These are phyloP conservation scores for Penicillium sp. DNA, from an alignment of 2,329 filamentous ascomycete species.

Conservation along the genomic window DNA sequence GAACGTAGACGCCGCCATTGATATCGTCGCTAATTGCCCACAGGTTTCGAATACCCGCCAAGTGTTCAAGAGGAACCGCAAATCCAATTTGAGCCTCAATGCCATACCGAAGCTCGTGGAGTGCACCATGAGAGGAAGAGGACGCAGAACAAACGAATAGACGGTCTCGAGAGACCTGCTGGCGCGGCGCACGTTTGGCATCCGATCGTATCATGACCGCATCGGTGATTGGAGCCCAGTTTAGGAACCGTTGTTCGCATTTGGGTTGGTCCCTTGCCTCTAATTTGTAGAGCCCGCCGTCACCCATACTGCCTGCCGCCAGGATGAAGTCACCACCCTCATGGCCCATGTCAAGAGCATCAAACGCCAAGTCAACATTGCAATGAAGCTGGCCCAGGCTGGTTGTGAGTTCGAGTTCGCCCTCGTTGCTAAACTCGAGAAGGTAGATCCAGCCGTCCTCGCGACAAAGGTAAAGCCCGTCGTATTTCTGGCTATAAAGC, in stretches of 20 bases:
- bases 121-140: conserved; percentile 56
- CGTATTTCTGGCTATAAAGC: conserved; percentile 61
- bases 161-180: conserved; percentile 48
- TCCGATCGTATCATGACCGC: conserved; percentile 32
- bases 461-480: conserved; percentile 80
- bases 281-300: conserved; percentile 73
- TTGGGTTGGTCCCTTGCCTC: conserved; percentile 55
- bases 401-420: conserved; percentile 55
- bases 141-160: conserved; percentile 68
- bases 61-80: conserved; percentile 40
- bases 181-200: conserved; percentile 7
- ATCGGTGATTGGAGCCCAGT: conserved; percentile 58
- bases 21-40: conserved; percentile 43
- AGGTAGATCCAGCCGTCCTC: conserved; percentile 82
- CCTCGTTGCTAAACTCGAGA: conserved; percentile 62
- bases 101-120: conserved; percentile 69
- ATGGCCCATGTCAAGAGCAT: conserved; percentile 63
- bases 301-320: conserved; percentile 73
- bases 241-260: conserved; percentile 61
- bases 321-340: conserved; percentile 73
- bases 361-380: conserved; percentile 78
- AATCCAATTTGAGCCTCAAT: conserved; percentile 65
- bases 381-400: conserved; percentile 66
- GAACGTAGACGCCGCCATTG: conserved; percentile 36
- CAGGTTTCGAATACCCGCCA: conserved; percentile 41